Evolutionary conservation across 164 flowering plant genomes (phyloP), one percentile per base, ranked within the genome.

Genomic region (Kalanchoe fedtschenkoi): DNA sequence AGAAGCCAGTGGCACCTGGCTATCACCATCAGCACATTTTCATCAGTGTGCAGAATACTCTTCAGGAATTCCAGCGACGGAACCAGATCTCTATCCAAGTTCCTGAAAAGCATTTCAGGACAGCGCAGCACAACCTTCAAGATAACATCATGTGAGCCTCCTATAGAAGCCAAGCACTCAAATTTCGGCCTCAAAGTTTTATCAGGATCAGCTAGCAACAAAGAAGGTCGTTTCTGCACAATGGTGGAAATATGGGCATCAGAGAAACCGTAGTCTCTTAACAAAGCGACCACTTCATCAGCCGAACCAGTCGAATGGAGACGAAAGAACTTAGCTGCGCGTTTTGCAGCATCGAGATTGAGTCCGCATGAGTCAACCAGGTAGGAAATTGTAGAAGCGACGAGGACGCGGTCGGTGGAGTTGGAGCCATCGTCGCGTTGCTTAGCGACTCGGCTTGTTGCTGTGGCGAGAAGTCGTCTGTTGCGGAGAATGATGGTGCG

Each of bases 101-200:
- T 61, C 7, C 54, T 19, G 4, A 1, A 0, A 4, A 61, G 32
- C 11, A 66, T 28, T 14, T 4, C 11, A 1, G 69, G 64, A 28
- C 42, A 3, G 0, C 8, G 22, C 1, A 21, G 1, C 0, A 54
- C 33, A 4, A 55, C 30, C 54, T 37, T 61, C 22, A 17, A 16
- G 16, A 60, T 30, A 1, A 47, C 64, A 39, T 26, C 17, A 6
- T 30, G 24, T 1, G 54, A 51, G 54, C 32, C 16, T 21, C 69
- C 69, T 26, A 61, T 60, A 7, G 64, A 66, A 28, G 5, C 15
- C n/a, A 66, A 39, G 32, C 39, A 61, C 15, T 66, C 60, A 15
- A 66, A 24, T 21, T 66, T 66, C 2, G 69, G 65, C 30, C 29
- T 6, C 53, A 66, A 51, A 29, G 34, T 51, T 28, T 60, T 38